phyloP scores from a whole-genome alignment of 805 yeast species.

The Wickerhamomyces pijperi region DNA sequence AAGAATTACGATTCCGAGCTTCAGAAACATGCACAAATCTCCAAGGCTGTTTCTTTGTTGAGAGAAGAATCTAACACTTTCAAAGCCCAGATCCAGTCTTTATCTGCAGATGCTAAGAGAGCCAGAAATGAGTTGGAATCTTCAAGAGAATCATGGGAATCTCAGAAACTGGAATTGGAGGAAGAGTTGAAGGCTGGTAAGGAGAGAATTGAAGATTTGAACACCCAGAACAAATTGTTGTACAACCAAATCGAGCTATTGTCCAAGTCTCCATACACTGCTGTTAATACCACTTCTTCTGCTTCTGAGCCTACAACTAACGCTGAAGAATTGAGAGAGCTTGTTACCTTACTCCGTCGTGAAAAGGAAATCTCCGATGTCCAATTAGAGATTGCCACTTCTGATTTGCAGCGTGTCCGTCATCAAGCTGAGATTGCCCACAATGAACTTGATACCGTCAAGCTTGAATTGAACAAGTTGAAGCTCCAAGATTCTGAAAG shows the following conservation, averaged over 20 bases:
- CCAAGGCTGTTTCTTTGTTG: conserved; percentile 28
- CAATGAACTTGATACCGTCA: conserved; percentile 40
- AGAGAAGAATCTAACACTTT: conserved; percentile 25
- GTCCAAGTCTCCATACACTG: conserved; percentile 7
- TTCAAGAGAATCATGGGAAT: conserved; percentile 34
- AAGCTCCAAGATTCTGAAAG: conserved; percentile 23
- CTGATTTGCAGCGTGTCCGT: conserved; percentile 44
- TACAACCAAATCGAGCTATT: conserved; percentile 53
- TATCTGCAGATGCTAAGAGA: conserved; percentile 19
- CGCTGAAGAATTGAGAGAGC: conserved; percentile 31
- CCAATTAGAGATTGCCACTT: conserved; percentile 38
- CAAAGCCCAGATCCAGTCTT: conserved; percentile 16
- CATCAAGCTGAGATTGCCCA: conserved; percentile 36
- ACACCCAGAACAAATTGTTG: conserved; percentile 57
- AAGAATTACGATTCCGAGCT: conserved; percentile 44
- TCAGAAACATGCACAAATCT: conserved; percentile 40
- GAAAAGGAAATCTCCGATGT: conserved; percentile 65
- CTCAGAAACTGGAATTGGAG: conserved; percentile 30
- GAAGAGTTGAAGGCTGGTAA: conserved; percentile 36
- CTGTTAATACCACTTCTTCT: not conserved
- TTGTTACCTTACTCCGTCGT: conserved; percentile 53
- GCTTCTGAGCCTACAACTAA: conserved; percentile 10
- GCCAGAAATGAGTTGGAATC: conserved; percentile 22
- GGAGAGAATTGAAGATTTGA: conserved; percentile 40
- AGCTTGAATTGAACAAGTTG: conserved; percentile 31